Percentiles rank a stretch among this genome's conserved stretches.
These are phyloP conservation scores for Oryza australiensis DNA, from an alignment of 176 grass and related monocot genomes.

Conservation along the genomic window DNA sequence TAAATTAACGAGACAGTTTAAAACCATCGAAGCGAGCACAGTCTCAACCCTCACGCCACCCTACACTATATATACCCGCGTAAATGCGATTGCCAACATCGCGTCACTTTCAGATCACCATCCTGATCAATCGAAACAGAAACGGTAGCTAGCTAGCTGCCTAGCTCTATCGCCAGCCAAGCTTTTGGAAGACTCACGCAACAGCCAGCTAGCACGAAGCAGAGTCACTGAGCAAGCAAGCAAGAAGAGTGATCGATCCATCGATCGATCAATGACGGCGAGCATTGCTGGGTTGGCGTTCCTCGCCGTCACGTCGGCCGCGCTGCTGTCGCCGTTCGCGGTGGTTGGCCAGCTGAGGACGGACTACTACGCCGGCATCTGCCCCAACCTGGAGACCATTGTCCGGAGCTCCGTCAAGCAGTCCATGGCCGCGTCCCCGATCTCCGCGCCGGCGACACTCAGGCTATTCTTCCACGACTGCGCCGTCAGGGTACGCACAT, in stretches of 20 bases:
- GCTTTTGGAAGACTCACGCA: constrained; percentile 33
- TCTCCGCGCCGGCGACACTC: constrained; percentile 46
- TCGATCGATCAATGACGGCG: constrained; percentile 30
- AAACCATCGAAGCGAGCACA: background rate
- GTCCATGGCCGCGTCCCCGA: constrained; percentile 40
- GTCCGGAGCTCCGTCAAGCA: constrained; percentile 43
- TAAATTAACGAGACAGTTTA: background rate
- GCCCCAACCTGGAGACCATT: constrained; percentile 56
- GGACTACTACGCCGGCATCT: constrained; percentile 51
- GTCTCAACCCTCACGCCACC: background rate
- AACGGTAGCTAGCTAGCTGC: background rate
- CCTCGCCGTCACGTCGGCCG: background rate
- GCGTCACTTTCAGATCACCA: background rate
- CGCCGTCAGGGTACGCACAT: constrained; percentile 45
- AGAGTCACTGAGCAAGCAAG: constrained; percentile 4
- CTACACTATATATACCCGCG: constrained; percentile 24
- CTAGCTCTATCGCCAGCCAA: background rate
- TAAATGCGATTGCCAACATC: constrained; percentile 4
- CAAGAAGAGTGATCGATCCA: background rate
- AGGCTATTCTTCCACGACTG: constrained; percentile 82
- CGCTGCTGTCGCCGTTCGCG: background rate
- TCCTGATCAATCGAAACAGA: background rate
- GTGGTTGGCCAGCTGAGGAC: constrained; percentile 12
- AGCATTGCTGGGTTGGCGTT: background rate
- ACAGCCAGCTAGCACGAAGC: background rate